Percentiles rank a stretch among this genome's conserved stretches.
phyloP scores from a whole-genome alignment of 345 rosid species.

The Microcos paniculata region DNA sequence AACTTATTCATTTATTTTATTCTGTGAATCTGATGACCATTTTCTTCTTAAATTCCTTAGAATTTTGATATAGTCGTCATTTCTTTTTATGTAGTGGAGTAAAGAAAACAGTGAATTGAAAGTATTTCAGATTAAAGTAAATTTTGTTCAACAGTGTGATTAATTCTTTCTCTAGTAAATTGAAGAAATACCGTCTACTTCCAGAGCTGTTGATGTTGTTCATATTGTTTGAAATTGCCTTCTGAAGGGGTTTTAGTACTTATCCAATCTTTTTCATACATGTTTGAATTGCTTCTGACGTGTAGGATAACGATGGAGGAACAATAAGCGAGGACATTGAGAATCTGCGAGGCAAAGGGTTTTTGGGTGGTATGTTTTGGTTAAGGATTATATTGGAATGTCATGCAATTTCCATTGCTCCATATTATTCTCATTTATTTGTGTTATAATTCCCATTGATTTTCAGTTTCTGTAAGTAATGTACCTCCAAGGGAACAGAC shows the following conservation, averaged over 20 bases:
- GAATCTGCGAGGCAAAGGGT: conserved; percentile 34
- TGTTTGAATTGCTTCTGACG: not conserved
- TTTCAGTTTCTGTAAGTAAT: conserved; percentile 39
- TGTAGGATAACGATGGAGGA: conserved; percentile 44
- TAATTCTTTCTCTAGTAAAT: not conserved
- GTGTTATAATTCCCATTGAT: conserved; percentile 19
- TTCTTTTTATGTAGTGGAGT: not conserved
- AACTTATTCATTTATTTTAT: not conserved
- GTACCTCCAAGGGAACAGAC: conserved; percentile 41
- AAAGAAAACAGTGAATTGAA: not conserved
- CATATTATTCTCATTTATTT: not conserved
- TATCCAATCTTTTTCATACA: not conserved
- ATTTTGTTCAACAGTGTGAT: not conserved
- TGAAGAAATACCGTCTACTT: not conserved
- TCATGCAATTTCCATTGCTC: not conserved
- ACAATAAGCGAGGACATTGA: conserved; percentile 38
- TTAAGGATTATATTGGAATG: not conserved
- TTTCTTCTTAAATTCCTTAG: not conserved
- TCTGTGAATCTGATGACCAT: not conserved
- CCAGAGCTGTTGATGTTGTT: not conserved
- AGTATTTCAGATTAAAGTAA: not conserved
- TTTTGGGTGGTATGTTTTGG: conserved; percentile 25
- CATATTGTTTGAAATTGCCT: not conserved
- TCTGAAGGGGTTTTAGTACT: not conserved
- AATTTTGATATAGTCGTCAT: not conserved